Conservation (phyloP, 2,329 filamentous ascomycete species). For the Paecilomyces sp. region DNA sequence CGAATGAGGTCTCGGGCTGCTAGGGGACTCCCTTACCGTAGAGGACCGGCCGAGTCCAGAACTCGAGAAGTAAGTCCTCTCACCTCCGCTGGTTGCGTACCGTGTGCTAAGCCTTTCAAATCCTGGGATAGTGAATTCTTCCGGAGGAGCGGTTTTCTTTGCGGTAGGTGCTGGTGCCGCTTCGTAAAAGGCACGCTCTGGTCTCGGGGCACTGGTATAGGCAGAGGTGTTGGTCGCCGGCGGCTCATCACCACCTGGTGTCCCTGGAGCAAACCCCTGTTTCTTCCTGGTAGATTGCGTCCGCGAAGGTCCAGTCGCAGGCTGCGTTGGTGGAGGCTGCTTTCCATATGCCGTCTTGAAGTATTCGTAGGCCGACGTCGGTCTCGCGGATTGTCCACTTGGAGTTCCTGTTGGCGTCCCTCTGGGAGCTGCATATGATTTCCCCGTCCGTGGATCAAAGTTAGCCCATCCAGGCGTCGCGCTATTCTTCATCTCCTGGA, state of each 20-base stretch:
- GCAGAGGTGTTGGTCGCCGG: slow-evolving; percentile 48
- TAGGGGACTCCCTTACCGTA: slow-evolving; percentile 45
- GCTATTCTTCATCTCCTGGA: slow-evolving; percentile 37
- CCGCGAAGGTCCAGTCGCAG: slow-evolving; percentile 28
- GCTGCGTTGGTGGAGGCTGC: slow-evolving; percentile 16
- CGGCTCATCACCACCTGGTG: slow-evolving; percentile 52
- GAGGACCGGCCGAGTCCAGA: slow-evolving; percentile 46
- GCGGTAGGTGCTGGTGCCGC: slow-evolving; percentile 34
- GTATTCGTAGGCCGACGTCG: slow-evolving; percentile 34
- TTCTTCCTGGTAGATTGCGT: slow-evolving; percentile 43
- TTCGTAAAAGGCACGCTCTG: slow-evolving; percentile 31
- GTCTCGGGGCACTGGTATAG: slow-evolving; percentile 32
- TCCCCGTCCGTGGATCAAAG: slow-evolving; percentile 31
- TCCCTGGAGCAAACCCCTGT: slow-evolving; percentile 52
- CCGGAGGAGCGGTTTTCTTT: slow-evolving; percentile 32
- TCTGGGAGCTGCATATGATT: slow-evolving; percentile 10
- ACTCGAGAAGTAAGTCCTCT: slow-evolving; percentile 50
- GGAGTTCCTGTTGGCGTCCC: slow-evolving; percentile 6
- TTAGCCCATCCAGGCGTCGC: slow-evolving; percentile 27
- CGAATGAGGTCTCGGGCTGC: slow-evolving; percentile 24
- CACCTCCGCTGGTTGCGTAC: slow-evolving; percentile 49
- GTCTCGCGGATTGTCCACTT: slow-evolving; percentile 18
- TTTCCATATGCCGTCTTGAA: slow-evolving; percentile 14
- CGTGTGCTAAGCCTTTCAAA: slow-evolving; percentile 46
- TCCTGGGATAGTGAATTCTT: slow-evolving; percentile 30